Conservation (phyloP, 192 early-diverging fungal genomes). For the Funneliformis mosseae region DNA sequence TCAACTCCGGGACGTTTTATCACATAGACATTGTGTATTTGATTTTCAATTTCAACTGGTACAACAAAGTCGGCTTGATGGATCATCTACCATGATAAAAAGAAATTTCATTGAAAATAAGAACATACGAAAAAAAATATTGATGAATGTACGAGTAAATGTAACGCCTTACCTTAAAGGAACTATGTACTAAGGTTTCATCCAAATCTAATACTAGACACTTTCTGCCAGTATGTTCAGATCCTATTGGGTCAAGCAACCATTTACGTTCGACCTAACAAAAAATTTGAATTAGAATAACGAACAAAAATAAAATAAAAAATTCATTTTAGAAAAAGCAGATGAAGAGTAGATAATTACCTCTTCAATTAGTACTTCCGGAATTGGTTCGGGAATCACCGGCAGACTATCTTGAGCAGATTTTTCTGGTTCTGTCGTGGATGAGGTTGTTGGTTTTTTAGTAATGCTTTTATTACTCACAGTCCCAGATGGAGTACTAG, state of each 20-base stretch:
- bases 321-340: too few relatives aligned
- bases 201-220: slow-evolving; percentile 96
- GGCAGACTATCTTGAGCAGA: neutral
- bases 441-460: neutral
- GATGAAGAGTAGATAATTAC: neutral
- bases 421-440: neutral
- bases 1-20: slow-evolving; percentile 96
- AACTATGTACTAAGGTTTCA: slow-evolving; percentile 96
- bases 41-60: slow-evolving; percentile 89
- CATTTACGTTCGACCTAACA: slow-evolving; percentile 39
- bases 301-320: too few relatives aligned
- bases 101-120: neutral
- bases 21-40: slow-evolving; percentile 93
- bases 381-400: neutral
- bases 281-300: slow-evolving; percentile 10
- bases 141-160: neutral
- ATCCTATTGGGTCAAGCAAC: slow-evolving; percentile 71
- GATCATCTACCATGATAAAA: slow-evolving; percentile 41
- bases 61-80: slow-evolving; percentile 87
- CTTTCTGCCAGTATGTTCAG: slow-evolving; percentile 74
- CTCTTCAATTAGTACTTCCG: neutral
- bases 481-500: neutral
- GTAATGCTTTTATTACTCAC: neutral
- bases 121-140: neutral
- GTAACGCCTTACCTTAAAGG: slow-evolving; percentile 72